A percentile compares a stretch with the other conserved stretches of the same genome.
Evolutionary conservation across 2,329 filamentous ascomycete genomes (phyloP).

Genomic region (Botrytis squamosa): DNA sequence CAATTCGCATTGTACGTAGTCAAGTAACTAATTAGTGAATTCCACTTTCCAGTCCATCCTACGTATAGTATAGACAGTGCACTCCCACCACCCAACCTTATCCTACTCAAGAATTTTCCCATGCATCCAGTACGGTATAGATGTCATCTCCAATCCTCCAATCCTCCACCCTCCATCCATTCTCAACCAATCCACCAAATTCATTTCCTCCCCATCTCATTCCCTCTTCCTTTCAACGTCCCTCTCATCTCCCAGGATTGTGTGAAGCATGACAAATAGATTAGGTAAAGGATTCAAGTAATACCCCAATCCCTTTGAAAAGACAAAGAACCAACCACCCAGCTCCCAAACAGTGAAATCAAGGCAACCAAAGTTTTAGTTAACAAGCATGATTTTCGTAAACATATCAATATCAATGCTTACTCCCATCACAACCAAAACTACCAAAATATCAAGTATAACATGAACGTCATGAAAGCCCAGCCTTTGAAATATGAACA

Average conservation of each 20-base stretch:
- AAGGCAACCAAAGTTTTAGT: constrained; percentile 15
- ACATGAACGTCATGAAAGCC: constrained; percentile 16
- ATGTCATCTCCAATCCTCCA: neutral
- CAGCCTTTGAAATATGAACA: constrained; percentile 11
- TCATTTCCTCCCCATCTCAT: neutral
- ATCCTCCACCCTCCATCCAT: neutral
- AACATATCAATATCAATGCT: neutral
- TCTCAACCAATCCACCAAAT: neutral
- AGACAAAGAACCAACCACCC: neutral
- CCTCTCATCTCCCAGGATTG: neutral
- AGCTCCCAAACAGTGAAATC: constrained; percentile 2
- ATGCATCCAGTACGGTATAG: neutral
- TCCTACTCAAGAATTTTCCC: neutral
- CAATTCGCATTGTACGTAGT: neutral
- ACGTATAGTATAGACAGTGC: neutral
- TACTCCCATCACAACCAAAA: constrained; percentile 10
- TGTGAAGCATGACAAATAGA: neutral
- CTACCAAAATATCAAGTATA: constrained; percentile 8
- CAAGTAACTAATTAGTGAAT: constrained; percentile 5
- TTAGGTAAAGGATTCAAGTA: neutral
- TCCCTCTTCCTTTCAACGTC: neutral
- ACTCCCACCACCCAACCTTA: neutral
- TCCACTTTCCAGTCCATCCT: neutral
- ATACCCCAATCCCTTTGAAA: neutral
- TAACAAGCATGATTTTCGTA: constrained; percentile 4